These are phyloP conservation scores for Polygonum aviculare DNA, from an alignment of 148 eudicot genomes.

Conservation along the genomic window DNA sequence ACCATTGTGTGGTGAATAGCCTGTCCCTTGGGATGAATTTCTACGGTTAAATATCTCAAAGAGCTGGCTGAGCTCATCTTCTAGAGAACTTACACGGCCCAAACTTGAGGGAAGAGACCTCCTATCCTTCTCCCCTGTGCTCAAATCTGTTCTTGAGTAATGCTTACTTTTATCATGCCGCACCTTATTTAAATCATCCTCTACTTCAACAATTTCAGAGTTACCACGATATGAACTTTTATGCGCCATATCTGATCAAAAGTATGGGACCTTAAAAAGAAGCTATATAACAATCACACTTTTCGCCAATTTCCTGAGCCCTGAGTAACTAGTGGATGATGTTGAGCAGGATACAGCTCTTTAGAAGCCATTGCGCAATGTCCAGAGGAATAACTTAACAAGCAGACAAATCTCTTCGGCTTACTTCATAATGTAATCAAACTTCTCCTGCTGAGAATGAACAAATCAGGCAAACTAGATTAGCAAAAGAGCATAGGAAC, in stretches of 20 bases:
- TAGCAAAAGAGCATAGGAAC: background rate
- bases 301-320: slow-evolving; percentile 9
- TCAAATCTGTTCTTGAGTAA: slow-evolving; percentile 20
- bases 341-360: background rate
- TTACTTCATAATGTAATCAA: slow-evolving; percentile 2
- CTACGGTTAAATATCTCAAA: slow-evolving; percentile 69
- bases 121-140: slow-evolving; percentile 31
- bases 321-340: slow-evolving; percentile 16
- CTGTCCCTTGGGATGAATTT: slow-evolving; percentile 44
- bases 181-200: slow-evolving; percentile 32
- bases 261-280: background rate
- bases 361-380: background rate
- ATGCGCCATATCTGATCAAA: slow-evolving; percentile 25
- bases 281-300: background rate
- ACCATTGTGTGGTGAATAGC: slow-evolving; percentile 27
- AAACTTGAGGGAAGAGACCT: slow-evolving; percentile 38
- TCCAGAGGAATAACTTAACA: background rate
- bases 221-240: slow-evolving; percentile 39
- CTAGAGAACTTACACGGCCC: slow-evolving; percentile 44
- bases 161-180: slow-evolving; percentile 24
- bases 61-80: slow-evolving; percentile 90
- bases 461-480: background rate
- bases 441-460: background rate
- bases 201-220: slow-evolving; percentile 68
- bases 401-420: background rate